Conservation (phyloP, 2,329 filamentous ascomycete genomes). For the Acrocalymma vagum region DNA sequence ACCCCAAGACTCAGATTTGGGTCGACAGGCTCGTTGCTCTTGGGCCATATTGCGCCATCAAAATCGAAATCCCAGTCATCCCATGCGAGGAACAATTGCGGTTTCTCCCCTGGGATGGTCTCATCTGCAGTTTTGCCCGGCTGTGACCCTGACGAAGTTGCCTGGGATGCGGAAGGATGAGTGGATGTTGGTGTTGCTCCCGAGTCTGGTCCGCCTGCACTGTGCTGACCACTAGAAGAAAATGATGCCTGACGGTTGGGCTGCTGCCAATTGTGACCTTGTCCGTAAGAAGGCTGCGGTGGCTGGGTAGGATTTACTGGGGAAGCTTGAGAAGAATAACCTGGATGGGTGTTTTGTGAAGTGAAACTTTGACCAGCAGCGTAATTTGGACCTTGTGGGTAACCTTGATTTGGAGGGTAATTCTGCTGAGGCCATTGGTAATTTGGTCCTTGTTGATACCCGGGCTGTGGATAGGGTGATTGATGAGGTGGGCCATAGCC, state of each 20-base stretch:
- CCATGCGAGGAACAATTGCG: conserved; percentile 43
- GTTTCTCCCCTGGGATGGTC: conserved; percentile 26
- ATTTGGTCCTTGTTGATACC: conserved; percentile 28
- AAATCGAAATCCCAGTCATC: conserved; percentile 55
- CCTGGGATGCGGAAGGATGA: conserved; percentile 24
- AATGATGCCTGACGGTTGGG: conserved; percentile 23
- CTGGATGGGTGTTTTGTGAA: conserved; percentile 23
- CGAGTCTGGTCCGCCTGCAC: conserved; percentile 27
- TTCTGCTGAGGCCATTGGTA: conserved; percentile 37
- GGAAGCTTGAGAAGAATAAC: conserved; percentile 26
- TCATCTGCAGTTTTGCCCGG: conserved; percentile 27
- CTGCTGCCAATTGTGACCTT: conserved; percentile 30
- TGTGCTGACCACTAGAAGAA: conserved; percentile 23
- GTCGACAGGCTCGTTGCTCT: conserved; percentile 55
- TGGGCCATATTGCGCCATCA: conserved; percentile 54
- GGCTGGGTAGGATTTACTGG: conserved; percentile 32
- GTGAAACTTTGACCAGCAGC: conserved; percentile 29
- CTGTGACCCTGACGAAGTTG: conserved; percentile 14
- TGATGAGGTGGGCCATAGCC: conserved; percentile 31
- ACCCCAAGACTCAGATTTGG: conserved; percentile 54
- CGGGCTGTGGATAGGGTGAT: conserved; percentile 24
- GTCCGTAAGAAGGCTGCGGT: conserved; percentile 33
- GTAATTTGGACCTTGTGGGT: conserved; percentile 30
- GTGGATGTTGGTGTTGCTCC: conserved; percentile 39
- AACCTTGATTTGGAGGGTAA: conserved; percentile 30